Evolutionary conservation across 805 yeast species (phyloP).

Genomic region (Suhomyces canberraensis): DNA sequence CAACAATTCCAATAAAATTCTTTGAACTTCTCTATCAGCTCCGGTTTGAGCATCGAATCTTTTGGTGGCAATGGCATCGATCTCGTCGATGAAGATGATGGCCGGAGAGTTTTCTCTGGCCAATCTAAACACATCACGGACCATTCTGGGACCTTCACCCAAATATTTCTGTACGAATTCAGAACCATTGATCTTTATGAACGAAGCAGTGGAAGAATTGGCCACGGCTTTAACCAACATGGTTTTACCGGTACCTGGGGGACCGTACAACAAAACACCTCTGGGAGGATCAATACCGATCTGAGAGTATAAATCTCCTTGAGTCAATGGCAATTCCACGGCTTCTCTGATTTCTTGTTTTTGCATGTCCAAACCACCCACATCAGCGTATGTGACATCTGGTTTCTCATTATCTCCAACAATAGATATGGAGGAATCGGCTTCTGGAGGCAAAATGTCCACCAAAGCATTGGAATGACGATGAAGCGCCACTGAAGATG

Average conservation of each 20-base stretch:
- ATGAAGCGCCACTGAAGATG: conserved; percentile 94
- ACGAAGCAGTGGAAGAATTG: conserved; percentile 90
- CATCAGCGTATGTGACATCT: conserved; percentile 92
- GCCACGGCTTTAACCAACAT: conserved; percentile 99
- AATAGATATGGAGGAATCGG: conserved; percentile 93
- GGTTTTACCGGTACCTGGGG: conserved; percentile 99
- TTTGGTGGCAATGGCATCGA: conserved; percentile 98
- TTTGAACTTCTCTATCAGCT: conserved; percentile 98
- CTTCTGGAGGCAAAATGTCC: conserved; percentile 97
- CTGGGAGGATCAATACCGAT: conserved; percentile 99
- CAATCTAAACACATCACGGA: conserved; percentile 93
- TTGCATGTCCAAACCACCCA: conserved; percentile 98
- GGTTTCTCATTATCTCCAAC: conserved; percentile 93
- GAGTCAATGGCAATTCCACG: conserved; percentile 93
- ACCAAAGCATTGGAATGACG: conserved; percentile 98
- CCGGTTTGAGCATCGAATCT: conserved; percentile 99
- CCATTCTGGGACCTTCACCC: conserved; percentile 99
- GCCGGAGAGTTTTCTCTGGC: conserved; percentile 98
- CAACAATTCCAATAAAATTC: conserved; percentile 89
- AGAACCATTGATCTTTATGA: conserved; percentile 95
- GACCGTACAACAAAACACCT: conserved; percentile 97
- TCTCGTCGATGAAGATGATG: conserved; percentile 96
- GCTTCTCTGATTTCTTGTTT: conserved; percentile 99
- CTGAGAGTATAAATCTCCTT: conserved; percentile 92
- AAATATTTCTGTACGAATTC: conserved; percentile 97